Conservation (phyloP, 2,329 filamentous ascomycete genomes). For the Exophiala xenobiotica region DNA sequence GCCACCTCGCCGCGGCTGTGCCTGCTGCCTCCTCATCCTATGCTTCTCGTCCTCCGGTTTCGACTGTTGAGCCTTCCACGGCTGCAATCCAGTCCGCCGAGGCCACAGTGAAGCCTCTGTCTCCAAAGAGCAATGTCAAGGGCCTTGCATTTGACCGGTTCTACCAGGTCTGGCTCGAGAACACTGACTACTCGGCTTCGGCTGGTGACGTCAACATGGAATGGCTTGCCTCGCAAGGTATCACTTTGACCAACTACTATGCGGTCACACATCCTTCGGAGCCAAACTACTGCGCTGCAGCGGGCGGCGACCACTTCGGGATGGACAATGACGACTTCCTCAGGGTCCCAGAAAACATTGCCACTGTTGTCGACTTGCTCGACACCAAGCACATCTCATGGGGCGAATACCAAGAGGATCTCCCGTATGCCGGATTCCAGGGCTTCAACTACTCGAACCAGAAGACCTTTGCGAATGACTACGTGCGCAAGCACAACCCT, state of each 20-base stretch:
- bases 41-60: constrained; percentile 14
- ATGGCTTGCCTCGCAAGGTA: constrained; percentile 61
- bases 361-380: constrained; percentile 67
- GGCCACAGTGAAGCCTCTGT: constrained; percentile 60
- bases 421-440: constrained; percentile 73
- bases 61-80: constrained; percentile 17
- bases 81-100: constrained; percentile 33
- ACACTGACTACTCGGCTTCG: constrained; percentile 67
- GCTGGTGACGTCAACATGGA: constrained; percentile 52
- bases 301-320: constrained; percentile 72
- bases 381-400: constrained; percentile 65
- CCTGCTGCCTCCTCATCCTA: constrained; percentile 1
- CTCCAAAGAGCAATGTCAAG: constrained; percentile 62
- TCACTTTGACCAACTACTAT: constrained; percentile 60
- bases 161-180: constrained; percentile 74
- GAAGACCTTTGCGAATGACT: constrained; percentile 66
- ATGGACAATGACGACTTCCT: constrained; percentile 67
- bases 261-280: constrained; percentile 70
- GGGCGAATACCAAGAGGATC: constrained; percentile 74
- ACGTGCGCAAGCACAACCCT: constrained; percentile 80
- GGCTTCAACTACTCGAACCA: constrained; percentile 65
- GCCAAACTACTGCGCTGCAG: constrained; percentile 71
- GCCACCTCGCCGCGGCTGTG: constrained; percentile 10
- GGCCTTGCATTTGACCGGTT: constrained; percentile 73
- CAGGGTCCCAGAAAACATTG: constrained; percentile 59